Conservation (phyloP, 768 basidiomycete species). For the Xerocomellus dryophilus region DNA sequence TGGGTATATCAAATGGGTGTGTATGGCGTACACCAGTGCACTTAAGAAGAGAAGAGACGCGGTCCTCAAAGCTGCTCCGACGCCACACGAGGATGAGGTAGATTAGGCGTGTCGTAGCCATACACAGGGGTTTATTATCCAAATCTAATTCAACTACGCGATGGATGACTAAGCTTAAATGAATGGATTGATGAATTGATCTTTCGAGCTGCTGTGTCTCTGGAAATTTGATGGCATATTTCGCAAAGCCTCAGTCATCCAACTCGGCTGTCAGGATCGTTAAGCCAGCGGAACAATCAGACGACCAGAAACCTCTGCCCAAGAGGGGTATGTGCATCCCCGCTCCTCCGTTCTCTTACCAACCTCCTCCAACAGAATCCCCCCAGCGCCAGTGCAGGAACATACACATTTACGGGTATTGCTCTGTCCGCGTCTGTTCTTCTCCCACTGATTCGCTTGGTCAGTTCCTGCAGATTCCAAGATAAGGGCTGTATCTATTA, state of each 20-base stretch:
- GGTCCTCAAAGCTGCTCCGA: slow-evolving; percentile 17
- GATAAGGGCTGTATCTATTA: slow-evolving; percentile 83
- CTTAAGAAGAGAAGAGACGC: slow-evolving; percentile 58
- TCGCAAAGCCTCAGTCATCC: slow-evolving; percentile 56
- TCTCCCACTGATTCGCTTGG: background rate
- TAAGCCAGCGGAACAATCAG: slow-evolving; percentile 46
- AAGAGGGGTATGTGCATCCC: slow-evolving; percentile 52
- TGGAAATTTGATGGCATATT: slow-evolving; percentile 57
- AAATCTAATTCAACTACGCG: slow-evolving; percentile 1
- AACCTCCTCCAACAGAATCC: slow-evolving; percentile 44
- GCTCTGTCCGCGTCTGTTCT: background rate
- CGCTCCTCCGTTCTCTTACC: slow-evolving; percentile 1
- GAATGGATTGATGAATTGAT: slow-evolving; percentile 11
- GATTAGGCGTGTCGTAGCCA: background rate
- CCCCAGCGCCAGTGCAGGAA: slow-evolving; percentile 84
- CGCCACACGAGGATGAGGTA: background rate
- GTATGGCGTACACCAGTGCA: slow-evolving; percentile 69
- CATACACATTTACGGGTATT: slow-evolving; percentile 86
- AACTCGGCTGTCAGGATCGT: slow-evolving; percentile 71
- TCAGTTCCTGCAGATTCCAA: slow-evolving; percentile 79
- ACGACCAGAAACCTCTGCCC: slow-evolving; percentile 40
- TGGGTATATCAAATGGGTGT: slow-evolving; percentile 68
- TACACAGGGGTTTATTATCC: background rate
- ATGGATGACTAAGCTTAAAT: slow-evolving; percentile 17
- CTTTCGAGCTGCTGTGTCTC: slow-evolving; percentile 2